phyloP scores from a whole-genome alignment of 352 stramenopile species.

The Globisporangium takayamanum region DNA sequence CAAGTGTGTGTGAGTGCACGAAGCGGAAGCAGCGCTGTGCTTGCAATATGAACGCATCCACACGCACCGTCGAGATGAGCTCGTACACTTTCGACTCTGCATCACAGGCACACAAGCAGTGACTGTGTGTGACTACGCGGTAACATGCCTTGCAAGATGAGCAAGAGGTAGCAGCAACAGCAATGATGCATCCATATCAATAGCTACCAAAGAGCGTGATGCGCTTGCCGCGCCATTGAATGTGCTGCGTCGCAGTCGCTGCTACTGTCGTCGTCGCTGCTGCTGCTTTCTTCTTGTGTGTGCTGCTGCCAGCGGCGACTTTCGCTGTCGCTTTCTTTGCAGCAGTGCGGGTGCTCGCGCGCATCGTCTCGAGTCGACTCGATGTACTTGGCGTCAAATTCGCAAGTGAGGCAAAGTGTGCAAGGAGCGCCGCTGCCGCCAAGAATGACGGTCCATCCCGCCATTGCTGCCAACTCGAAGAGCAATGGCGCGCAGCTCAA shows the following conservation, averaged over 20 bases:
- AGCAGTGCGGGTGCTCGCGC: not conserved
- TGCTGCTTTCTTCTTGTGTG: conserved; percentile 17
- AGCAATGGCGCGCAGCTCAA: too few relatives aligned
- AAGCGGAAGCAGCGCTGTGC: not conserved
- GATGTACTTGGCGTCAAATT: not conserved
- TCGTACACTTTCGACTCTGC: conserved; percentile 74
- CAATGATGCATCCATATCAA: not conserved
- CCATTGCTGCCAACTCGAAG: too few relatives aligned
- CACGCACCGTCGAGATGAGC: conserved; percentile 58
- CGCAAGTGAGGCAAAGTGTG: not conserved
- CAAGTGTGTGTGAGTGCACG: not conserved
- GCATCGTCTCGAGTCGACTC: not conserved
- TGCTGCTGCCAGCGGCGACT: not conserved
- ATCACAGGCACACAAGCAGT: not conserved
- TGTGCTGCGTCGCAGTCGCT: conserved; percentile 31
- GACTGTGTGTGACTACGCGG: not conserved
- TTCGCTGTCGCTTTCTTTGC: conserved; percentile 2
- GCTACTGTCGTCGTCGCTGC: conserved; percentile 14
- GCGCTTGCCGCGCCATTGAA: conserved; percentile 60
- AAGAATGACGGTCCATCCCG: too few relatives aligned
- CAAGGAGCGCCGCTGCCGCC: too few relatives aligned
- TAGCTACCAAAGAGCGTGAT: conserved; percentile 69
- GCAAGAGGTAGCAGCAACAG: not conserved
- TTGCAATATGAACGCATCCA: not conserved
- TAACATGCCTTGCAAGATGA: not conserved